Evolutionary conservation across 108 stramenopile genomes (phyloP).

Genomic region (Cyclotella choctawhatcheeana): DNA sequence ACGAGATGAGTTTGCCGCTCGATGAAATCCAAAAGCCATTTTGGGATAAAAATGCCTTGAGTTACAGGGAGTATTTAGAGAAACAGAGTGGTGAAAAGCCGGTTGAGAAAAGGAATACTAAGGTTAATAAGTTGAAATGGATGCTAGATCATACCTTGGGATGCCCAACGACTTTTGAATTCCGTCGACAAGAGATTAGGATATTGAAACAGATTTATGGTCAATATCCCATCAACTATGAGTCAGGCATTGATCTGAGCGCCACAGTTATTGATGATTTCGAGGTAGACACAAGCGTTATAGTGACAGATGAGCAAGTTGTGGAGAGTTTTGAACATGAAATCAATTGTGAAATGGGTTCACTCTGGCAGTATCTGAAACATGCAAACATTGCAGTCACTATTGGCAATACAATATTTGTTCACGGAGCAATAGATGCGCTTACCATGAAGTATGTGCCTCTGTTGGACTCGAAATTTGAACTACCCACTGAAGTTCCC

Average conservation of each 20-base stretch:
- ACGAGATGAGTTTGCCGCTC: constrained; percentile 46
- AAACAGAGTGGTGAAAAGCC: constrained; percentile 9
- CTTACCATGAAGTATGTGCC: constrained; percentile 65
- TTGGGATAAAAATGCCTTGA: constrained; percentile 59
- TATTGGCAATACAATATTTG: constrained; percentile 70
- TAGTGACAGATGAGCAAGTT: constrained; percentile 64
- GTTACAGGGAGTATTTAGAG: constrained; percentile 50
- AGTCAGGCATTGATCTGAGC: constrained; percentile 15
- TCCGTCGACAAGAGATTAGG: constrained; percentile 60
- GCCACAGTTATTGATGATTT: constrained; percentile 13
- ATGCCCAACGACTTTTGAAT: constrained; percentile 70
- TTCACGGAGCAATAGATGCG: constrained; percentile 66
- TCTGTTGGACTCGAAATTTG: constrained; percentile 47
- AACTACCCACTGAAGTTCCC: constrained; percentile 45
- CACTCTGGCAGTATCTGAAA: constrained; percentile 60
- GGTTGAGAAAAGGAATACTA: constrained; percentile 44
- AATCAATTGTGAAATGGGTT: constrained; percentile 49
- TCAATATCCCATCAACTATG: constrained; percentile 19
- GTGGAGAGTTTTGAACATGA: constrained; percentile 59
- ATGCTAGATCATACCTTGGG: constrained; percentile 71
- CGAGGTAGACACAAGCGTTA: not conserved
- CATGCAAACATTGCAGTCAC: constrained; percentile 53
- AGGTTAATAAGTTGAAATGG: constrained; percentile 55
- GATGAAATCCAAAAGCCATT: constrained; percentile 52
- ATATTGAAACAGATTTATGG: constrained; percentile 29